phyloP scores from a whole-genome alignment of 2,329 filamentous ascomycete species.

The Aspergillus vadensis region DNA sequence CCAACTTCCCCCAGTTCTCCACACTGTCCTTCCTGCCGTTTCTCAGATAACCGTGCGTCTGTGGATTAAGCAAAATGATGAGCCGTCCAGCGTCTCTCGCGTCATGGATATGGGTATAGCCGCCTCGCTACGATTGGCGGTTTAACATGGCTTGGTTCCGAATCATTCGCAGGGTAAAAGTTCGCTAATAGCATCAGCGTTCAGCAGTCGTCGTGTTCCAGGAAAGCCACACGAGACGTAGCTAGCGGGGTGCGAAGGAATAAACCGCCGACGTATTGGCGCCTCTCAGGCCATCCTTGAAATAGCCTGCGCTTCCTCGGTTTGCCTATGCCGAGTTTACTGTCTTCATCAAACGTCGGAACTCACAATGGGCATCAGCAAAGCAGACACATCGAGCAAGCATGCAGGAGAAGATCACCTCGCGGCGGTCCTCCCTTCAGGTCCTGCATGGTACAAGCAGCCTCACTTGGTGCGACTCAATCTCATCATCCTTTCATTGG shows the following conservation, averaged over 20 bases:
- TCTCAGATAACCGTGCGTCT: not conserved
- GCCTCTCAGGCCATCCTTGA: not conserved
- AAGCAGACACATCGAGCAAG: not conserved
- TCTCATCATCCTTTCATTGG: conserved; percentile 11
- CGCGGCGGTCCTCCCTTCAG: not conserved
- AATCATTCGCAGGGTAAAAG: not conserved
- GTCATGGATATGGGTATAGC: not conserved
- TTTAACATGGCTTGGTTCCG: not conserved
- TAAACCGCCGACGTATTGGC: not conserved
- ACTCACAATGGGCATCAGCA: not conserved
- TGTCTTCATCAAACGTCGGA: not conserved
- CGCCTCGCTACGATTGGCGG: not conserved
- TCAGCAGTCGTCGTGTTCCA: not conserved
- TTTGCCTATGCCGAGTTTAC: not conserved
- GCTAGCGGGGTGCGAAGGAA: not conserved
- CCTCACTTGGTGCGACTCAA: conserved; percentile 10
- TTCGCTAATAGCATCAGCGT: not conserved
- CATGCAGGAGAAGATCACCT: not conserved
- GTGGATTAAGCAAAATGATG: not conserved
- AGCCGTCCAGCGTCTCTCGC: not conserved
- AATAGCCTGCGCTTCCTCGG: not conserved
- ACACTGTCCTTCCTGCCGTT: not conserved
- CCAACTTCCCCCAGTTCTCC: conserved; percentile 8
- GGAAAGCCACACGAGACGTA: not conserved
- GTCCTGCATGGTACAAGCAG: conserved; percentile 5